Evolutionary conservation across 306 rosid species (phyloP).

Genomic region (Cicer cuneatum): DNA sequence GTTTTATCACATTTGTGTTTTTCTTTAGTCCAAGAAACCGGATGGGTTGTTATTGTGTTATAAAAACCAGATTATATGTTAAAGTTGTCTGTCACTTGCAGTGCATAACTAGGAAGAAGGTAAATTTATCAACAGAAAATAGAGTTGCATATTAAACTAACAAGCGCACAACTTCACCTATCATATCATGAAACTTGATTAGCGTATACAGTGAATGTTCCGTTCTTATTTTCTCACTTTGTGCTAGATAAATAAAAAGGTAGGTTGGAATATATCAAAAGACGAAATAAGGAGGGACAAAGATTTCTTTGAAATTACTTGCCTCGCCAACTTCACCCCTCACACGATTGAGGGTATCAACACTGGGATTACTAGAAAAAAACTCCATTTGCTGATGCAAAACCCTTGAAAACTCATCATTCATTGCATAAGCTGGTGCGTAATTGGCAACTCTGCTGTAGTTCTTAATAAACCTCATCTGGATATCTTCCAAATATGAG

Average conservation of each 20-base stretch:
- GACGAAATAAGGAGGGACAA: conserved; percentile 21
- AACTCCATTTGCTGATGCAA: conserved; percentile 98
- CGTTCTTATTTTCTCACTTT: conserved; percentile 25
- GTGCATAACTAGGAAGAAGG: conserved; percentile 9
- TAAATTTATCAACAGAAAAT: conserved; percentile 33
- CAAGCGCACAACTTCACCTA: conserved; percentile 23
- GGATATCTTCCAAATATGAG: conserved; percentile 92
- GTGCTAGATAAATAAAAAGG: conserved; percentile 33
- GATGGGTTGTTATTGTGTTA: conserved; percentile 10
- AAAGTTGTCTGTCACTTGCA: conserved; percentile 19
- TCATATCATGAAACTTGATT: conserved; percentile 26
- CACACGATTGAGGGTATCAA: conserved; percentile 88
- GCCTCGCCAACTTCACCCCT: conserved; percentile 98
- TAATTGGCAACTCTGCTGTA: conserved; percentile 82
- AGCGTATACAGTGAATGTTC: background rate
- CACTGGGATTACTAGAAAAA: conserved; percentile 81
- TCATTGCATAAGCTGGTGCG: conserved; percentile 99
- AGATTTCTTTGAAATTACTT: conserved; percentile 50
- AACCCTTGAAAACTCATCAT: conserved; percentile 97
- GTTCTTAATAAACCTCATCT: conserved; percentile 99
- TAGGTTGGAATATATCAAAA: conserved; percentile 15
- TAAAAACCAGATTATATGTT: conserved; percentile 13
- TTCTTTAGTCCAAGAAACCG: conserved; percentile 20
- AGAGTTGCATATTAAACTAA: conserved; percentile 16
- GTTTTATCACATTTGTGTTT: conserved; percentile 1